Evolutionary conservation across 2,329 filamentous ascomycete genomes (phyloP), one percentile per base, ranked within the genome.

Genomic region (Bipolaris oryzae): DNA sequence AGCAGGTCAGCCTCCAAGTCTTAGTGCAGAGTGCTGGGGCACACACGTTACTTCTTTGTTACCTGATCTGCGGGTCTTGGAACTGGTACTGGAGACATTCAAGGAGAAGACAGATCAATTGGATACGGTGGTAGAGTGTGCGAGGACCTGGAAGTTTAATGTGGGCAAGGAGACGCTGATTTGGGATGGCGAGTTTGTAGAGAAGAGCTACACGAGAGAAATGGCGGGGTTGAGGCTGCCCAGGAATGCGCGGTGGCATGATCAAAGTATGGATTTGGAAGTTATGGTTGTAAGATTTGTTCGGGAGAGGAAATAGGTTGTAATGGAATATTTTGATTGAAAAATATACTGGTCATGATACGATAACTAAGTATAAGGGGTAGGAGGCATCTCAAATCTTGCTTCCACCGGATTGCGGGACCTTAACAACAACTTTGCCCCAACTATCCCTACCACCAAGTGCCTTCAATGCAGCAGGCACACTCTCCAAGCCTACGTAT

Each of bases 341-440:
- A 15, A 20, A 42, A 42, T 15, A 7, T 25, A 25, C 2, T 28
- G 20, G 33, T 23, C 5, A 6, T 37, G 3, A 10, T 7, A 5
- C 6, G 7, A 11, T 33, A 28, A 16, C 9, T 31, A 20, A 20
- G 18, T 33, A 5, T 25, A 15, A 5, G 5, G 11, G 1, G 25
- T 5, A 28, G 10, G 5, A 25, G 2, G 25, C 4, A 28, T 41
- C 38, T 31, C 63, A 76, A 7, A 77, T 73, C 66, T 75, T 77
- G 38, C 74, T 76, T 33, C 66, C 66, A 2, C 71, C 71, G 11
- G 75, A 72, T 53, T 92, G 90, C 1, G 89, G 87, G 39, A 98
- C 82, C 77, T 91, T 91, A 18, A 97, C 88, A 1, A 97, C 91
- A 0, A 98, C 94, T 82, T 98, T 98, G 0, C 94, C 94, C 94